These are phyloP conservation scores for Daedaleopsis sinensis DNA, from an alignment of 768 basidiomycete species.

Conservation along the genomic window DNA sequence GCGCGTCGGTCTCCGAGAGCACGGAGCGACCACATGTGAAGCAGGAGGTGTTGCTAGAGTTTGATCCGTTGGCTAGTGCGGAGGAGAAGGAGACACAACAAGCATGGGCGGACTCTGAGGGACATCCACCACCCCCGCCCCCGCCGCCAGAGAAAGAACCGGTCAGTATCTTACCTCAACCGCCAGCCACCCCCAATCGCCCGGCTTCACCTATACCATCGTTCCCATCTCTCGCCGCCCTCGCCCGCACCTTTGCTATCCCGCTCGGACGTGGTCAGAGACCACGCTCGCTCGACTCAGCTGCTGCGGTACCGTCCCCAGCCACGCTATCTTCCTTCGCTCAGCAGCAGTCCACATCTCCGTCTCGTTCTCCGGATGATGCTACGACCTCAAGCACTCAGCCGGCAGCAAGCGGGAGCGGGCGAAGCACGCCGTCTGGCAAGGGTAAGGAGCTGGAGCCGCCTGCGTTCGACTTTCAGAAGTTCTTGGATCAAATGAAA, in stretches of 20 bases:
- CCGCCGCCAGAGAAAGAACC: constrained; percentile 4
- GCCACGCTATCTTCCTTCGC: constrained; percentile 58
- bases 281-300: constrained; percentile 64
- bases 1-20: constrained; percentile 18
- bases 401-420: constrained; percentile 17
- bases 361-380: not conserved
- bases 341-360: constrained; percentile 43
- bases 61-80: constrained; percentile 64
- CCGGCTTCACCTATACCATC: constrained; percentile 44
- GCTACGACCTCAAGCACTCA: constrained; percentile 22
- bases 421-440: constrained; percentile 25
- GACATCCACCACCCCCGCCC: constrained; percentile 55
- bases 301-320: constrained; percentile 59
- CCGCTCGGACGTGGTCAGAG: constrained; percentile 47
- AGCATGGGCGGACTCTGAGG: constrained; percentile 66
- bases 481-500: constrained; percentile 95
- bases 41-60: constrained; percentile 54
- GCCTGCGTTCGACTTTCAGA: constrained; percentile 87
- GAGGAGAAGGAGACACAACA: constrained; percentile 63
- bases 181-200: constrained; percentile 35
- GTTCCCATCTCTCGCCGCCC: constrained; percentile 66
- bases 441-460: constrained; percentile 35
- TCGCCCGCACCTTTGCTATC: constrained; percentile 67
- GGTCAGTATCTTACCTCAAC: constrained; percentile 13
- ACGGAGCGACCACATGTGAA: constrained; percentile 21